phyloP scores from a whole-genome alignment of 2,329 filamentous ascomycete genomes.

The Calonectria leucothoes region DNA sequence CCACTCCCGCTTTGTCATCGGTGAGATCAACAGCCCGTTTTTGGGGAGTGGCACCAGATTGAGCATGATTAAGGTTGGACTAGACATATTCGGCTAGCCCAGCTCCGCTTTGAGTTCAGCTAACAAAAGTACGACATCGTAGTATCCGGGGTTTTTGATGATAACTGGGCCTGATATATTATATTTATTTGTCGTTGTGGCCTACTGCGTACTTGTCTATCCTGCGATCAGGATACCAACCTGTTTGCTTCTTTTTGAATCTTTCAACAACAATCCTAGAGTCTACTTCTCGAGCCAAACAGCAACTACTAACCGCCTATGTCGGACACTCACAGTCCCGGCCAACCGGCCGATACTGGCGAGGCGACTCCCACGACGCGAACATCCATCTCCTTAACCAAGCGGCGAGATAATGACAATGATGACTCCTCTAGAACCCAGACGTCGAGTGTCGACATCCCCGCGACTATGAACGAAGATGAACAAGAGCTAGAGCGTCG shows the following conservation, averaged over 20 bases:
- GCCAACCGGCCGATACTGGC: background rate
- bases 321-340: background rate
- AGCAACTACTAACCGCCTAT: too few relatives aligned
- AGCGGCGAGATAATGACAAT: background rate
- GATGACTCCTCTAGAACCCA: background rate
- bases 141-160: background rate
- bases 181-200: background rate
- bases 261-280: background rate
- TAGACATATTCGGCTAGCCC: background rate
- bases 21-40: background rate
- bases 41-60: background rate
- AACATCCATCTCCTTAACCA: background rate
- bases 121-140: background rate
- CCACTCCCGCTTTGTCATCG: background rate
- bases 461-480: background rate
- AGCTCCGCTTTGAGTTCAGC: background rate
- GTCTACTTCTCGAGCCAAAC: too few relatives aligned
- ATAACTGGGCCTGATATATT: background rate
- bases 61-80: background rate
- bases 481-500: background rate
- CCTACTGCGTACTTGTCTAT: background rate
- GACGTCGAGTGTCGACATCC: background rate
- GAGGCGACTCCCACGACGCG: background rate
- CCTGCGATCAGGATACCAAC: too few relatives aligned
- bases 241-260: background rate